Evolutionary conservation across 148 eudicot species (phyloP), one percentile per base, ranked within the genome.

Genomic region (Chenopodium quinoa): DNA sequence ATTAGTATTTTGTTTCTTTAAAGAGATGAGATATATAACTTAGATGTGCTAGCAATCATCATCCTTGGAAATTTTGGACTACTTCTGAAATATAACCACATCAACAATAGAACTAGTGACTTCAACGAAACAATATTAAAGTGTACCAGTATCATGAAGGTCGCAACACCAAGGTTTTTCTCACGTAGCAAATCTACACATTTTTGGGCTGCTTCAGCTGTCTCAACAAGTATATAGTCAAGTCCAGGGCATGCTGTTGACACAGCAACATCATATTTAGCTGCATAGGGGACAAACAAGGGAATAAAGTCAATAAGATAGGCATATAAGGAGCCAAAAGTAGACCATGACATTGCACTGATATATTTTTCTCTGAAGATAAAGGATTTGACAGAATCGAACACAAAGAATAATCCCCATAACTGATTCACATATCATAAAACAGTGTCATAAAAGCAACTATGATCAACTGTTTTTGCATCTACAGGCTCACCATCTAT

Each of bases 201-300:
- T 82, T 93, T 90, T 82, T 94, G 94, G 76, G 99, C 99, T 29
- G 97, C 97, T 79, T 87, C 86, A 84, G 97, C 91, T 62, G 95
- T 97, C 88, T 97, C 98, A 71, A 97, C 98, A 40, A 97, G 92
- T 86, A 97, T 94, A 83, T 94, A 97, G 83, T 97, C 98, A 81
- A 97, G 97, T 76, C 95, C 99, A 78, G 90, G 75, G 77, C 98
- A 94, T 79, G 99, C 98, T 29, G 98, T 97, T 86, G 99, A 97
- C 85, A 97, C 84, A 52, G 99, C 98, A 71, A 97, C 86, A 79
- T 97, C 98, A 90, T 92, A 97, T 80, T 91, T 91, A 80, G 88
- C 99, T 97, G 91, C 86, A 88, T 71, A 73, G 69, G 73, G 69
- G 37, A 82, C 32, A 32, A 56, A 48, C 64, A 69, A 65, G 71